Evolutionary conservation across 768 basidiomycete genomes (phyloP), one percentile per base, ranked within the genome.

Genomic region (Naganishia onofrii): DNA sequence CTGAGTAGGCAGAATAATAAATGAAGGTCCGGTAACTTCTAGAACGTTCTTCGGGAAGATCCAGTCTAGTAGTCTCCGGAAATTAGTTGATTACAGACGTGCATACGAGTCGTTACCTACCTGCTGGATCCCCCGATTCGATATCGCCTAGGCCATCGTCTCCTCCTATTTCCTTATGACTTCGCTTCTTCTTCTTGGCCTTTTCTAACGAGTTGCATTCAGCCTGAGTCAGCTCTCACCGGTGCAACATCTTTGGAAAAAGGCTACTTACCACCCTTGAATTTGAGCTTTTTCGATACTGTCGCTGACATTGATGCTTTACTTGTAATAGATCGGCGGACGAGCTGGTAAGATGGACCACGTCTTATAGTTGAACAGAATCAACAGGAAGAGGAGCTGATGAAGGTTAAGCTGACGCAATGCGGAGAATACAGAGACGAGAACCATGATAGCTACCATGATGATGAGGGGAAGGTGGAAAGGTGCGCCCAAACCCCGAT

Each of bases 131-230:
- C 19, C 77, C 78, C 10, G 74, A 74, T 36, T 74, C 76, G 52
- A 76, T 76, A 12, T 56, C 74, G 28, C 70, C 73, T 19, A 34
- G 70, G 3, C 66, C 75, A 69, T 76, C 76, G 9, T 42, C 38
- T 42, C 38, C 29, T 12, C 71, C 73, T 4, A 55, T 38, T 28
- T 76, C 74, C 54, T 73, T 72, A 67, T 79, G 78, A 10, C 74
- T 70, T 68, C 79, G 67, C 73, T 79, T 80, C 76, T 79, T 80
- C 76, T 80, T 79, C 73, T 80, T 80, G 26, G 52, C 55, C 44
- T 66, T 70, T 28, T 70, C 69, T 70, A 28, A 9, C 17, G 21
- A 54, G 28, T 19, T 28, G 55, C 38, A 15, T 65, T 28, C 21
- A 42, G 23, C 42, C 57, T 38, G 44, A 55, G n/a, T 38, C 17